Percentiles rank a stretch among this genome's conserved stretches.
Evolutionary conservation across 2,329 filamentous ascomycete genomes (phyloP).

Genomic region (Colletotrichum lentis): DNA sequence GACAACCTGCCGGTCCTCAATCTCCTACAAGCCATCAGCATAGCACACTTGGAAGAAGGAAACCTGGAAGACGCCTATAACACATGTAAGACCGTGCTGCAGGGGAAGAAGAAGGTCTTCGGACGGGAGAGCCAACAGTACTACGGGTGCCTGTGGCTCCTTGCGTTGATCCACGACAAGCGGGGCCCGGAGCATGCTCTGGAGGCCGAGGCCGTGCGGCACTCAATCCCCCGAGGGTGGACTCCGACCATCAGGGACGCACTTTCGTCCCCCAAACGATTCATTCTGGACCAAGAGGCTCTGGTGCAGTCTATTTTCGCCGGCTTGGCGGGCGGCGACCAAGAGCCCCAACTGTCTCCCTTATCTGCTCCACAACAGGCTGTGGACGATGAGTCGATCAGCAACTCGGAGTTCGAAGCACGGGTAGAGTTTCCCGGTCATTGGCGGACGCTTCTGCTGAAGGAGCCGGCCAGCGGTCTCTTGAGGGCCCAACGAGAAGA

Average conservation of each 20-base stretch:
- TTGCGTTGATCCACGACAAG: constrained; percentile 14
- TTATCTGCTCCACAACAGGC: background rate
- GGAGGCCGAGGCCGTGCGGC: constrained; percentile 3
- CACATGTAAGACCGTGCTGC: background rate
- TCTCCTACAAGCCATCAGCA: constrained; percentile 7
- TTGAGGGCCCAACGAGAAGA: background rate
- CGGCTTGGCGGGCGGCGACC: no score
- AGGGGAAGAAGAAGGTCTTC: constrained; percentile 3
- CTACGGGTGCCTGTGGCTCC: constrained; percentile 4
- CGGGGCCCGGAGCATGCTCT: background rate
- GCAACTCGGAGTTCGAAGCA: background rate
- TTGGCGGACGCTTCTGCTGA: background rate
- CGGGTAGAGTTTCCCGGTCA: background rate
- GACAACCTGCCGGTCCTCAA: constrained; percentile 6
- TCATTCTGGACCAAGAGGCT: background rate
- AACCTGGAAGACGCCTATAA: background rate
- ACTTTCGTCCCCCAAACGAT: background rate
- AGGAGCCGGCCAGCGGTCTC: background rate
- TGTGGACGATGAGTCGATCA: background rate
- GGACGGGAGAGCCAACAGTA: constrained; percentile 4
- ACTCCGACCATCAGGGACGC: background rate
- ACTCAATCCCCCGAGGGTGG: constrained; percentile 3
- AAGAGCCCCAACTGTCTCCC: background rate
- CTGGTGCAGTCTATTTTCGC: background rate
- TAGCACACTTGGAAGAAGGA: background rate